Percentiles rank a stretch among this genome's conserved stretches.
Conservation (phyloP, 225 moss, liverwort and hornwort species). For the Lunularia cruciata region DNA sequence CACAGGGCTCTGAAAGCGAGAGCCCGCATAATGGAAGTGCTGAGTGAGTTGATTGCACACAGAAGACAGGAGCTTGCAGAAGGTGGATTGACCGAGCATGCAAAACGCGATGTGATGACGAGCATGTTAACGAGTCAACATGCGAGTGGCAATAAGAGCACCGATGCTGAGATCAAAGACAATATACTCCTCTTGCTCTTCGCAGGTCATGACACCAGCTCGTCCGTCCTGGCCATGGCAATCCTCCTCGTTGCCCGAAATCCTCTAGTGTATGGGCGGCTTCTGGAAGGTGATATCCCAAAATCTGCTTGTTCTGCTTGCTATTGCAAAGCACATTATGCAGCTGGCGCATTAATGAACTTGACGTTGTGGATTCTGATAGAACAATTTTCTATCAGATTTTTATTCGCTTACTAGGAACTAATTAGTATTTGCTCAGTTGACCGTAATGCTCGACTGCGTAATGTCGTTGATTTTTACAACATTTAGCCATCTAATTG, state of each 20-base stretch:
- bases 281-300: slow-evolving; percentile 8
- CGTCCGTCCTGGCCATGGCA: slow-evolving; percentile 29
- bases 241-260: neutral
- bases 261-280: neutral
- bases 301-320: no score
- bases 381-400: no score
- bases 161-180: slow-evolving; percentile 41
- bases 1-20: slow-evolving; percentile 5
- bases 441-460: no score
- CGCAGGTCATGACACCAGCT: slow-evolving; percentile 47
- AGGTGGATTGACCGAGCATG: neutral
- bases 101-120: slow-evolving; percentile 42
- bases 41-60: neutral
- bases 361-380: no score
- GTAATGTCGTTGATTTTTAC: no score
- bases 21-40: neutral
- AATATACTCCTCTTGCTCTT: slow-evolving; percentile 34
- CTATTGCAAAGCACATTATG: no score
- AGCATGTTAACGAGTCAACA: slow-evolving; percentile 29
- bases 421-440: no score
- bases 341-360: no score
- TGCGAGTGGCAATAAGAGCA: slow-evolving; percentile 31
- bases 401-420: no score
- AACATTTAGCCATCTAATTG: no score
- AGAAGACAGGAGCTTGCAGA: slow-evolving; percentile 42